These are phyloP conservation scores for Cydonia oblonga DNA, from an alignment of 331 rosid genomes.

Conservation along the genomic window DNA sequence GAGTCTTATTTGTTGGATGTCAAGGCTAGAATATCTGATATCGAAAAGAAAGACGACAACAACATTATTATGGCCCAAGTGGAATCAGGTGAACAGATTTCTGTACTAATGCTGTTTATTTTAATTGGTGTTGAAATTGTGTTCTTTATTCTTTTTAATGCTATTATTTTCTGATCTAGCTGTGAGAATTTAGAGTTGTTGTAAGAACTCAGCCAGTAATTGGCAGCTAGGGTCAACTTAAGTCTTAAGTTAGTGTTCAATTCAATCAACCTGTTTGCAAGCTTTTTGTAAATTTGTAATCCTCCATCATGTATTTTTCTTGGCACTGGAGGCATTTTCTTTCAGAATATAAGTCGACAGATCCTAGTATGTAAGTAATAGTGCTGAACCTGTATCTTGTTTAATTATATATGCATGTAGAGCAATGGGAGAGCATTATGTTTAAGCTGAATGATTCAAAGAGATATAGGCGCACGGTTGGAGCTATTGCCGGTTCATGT, in stretches of 20 bases:
- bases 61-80: background rate
- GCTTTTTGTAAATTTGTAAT: too few species aligned
- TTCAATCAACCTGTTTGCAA: background rate
- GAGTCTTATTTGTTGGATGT: constrained; percentile 52
- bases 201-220: background rate
- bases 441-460: constrained; percentile 69
- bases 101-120: background rate
- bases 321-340: background rate
- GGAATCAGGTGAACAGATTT: constrained; percentile 29
- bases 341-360: background rate
- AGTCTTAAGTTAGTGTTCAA: background rate
- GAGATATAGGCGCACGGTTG: constrained; percentile 82
- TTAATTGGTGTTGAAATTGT: background rate
- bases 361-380: background rate
- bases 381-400: background rate
- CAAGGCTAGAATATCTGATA: constrained; percentile 34
- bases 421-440: constrained; percentile 55
- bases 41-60: constrained; percentile 21
- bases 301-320: background rate
- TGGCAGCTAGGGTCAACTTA: background rate
- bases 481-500: constrained; percentile 75
- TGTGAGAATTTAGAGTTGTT: background rate
- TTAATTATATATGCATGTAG: constrained; percentile 36
- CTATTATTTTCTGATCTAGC: background rate
- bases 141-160: background rate